Base-by-base conservation (phyloP, 768 basidiomycete genomes). In the Phylloporus rhodoxanthus region DNA sequence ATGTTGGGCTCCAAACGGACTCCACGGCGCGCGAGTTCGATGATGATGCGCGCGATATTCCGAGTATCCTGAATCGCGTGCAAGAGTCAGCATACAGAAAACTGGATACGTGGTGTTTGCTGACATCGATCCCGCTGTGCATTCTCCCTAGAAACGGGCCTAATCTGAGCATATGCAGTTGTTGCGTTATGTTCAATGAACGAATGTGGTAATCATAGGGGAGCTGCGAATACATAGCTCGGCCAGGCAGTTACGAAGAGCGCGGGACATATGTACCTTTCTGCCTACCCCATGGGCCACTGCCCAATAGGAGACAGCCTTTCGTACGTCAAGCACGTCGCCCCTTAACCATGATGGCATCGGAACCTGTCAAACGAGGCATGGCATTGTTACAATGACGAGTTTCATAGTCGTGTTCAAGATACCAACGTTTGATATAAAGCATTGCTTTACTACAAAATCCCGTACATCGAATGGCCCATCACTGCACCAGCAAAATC, bases 61-160 rank as follows among this genome's bases (percentile, higher is more conserved):
- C 88, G 84, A 30, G 89, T 79, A 69, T 99, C 93, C 91, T 94
- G 23, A 37, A 36, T 41, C 48, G 37, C 13, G 55, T 52, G 47
- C 21, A 20, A 20, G 59, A 43, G 39, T 17, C 30, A 38, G 19
- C 45, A 55, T 36, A 15, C 20, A 40, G 20, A 28, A 36, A 40
- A 25, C 10, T 20, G 8, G 37, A 13, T 15, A 14, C n/a, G 55
- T 48, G 38, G 28, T 29, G 5, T 48, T 43, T 38, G 82, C 88
- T 73, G 54, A 93, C 94, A 69, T 93, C 91, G 30, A 95, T 86
- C 20, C 95, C 95, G 61, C 82, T 82, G 68, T 98, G 95, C 48
- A 81, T 75, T 58, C 87, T 80, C 19, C 95, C 94, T 65, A 85
- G 72, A 62, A 98, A 98, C 7, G 76, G 73, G 5, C 79, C 75